These are phyloP conservation scores for Talaromyces trachyspermus DNA, from an alignment of 495 filamentous ascomycete genomes.

Conservation along the genomic window DNA sequence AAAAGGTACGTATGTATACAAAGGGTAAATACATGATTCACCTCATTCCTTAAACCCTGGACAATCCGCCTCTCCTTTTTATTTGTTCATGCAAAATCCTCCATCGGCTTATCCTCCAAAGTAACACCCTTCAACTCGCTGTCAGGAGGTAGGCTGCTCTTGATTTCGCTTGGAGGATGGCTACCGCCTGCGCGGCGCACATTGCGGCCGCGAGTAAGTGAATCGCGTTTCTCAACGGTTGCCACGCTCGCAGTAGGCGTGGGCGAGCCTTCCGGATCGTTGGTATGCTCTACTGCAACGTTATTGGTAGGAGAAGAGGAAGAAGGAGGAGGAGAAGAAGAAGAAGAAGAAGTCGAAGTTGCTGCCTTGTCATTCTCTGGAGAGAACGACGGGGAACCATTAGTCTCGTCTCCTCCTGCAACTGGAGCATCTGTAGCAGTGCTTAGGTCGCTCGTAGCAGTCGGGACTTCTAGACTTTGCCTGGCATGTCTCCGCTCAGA, in stretches of 20 bases:
- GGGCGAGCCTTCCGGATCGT: constrained; percentile 32
- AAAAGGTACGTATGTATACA: not conserved
- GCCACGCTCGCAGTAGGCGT: constrained; percentile 24
- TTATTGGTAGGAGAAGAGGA: constrained; percentile 13
- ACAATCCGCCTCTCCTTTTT: too few species aligned
- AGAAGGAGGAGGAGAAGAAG: constrained; percentile 32
- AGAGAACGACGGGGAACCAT: constrained; percentile 8
- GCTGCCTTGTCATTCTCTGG: too few species aligned
- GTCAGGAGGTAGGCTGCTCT: constrained; percentile 33
- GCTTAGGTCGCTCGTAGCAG: constrained; percentile 23
- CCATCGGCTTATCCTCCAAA: constrained; percentile 78
- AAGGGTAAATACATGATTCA: too few species aligned
- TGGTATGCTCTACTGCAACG: constrained; percentile 5
- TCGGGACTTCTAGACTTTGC: constrained; percentile 59
- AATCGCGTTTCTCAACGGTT: constrained; percentile 39
- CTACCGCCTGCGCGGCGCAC: constrained; percentile 37
- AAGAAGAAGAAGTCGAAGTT: too few species aligned
- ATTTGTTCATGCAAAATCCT: constrained; percentile 48
- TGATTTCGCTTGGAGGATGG: constrained; percentile 20
- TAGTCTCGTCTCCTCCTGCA: not conserved
- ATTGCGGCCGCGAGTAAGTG: constrained; percentile 29
- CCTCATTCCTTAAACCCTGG: too few species aligned
- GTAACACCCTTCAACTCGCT: constrained; percentile 59
- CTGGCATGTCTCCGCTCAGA: constrained; percentile 38
- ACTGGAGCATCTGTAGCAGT: constrained; percentile 21